A percentile compares a stretch with the other conserved stretches of the same genome.
These are phyloP conservation scores for Sanguinoderma infundibulare DNA, from an alignment of 1,284 basidiomycete species.

Conservation along the genomic window DNA sequence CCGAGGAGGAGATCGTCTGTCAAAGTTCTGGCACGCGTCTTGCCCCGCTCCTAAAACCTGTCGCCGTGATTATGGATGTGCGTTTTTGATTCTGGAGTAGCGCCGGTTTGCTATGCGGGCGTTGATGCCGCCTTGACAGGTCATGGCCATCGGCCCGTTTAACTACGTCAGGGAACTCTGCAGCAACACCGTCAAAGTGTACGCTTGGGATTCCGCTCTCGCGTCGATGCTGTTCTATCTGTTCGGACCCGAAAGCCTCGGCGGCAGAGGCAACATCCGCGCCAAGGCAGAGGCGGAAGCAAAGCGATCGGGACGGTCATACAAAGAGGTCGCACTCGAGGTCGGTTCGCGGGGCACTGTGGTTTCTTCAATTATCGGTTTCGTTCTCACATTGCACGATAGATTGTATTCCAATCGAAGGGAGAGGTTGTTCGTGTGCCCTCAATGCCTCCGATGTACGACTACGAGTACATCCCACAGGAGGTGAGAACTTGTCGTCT, in stretches of 20 bases:
- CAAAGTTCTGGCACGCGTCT: not conserved
- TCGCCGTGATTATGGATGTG: not conserved
- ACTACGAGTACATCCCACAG: constrained; percentile 29
- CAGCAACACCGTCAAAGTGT: constrained; percentile 18
- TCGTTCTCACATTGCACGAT: not conserved
- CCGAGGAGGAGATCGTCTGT: not conserved
- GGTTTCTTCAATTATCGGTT: not conserved
- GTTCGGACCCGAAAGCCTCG: constrained; percentile 19
- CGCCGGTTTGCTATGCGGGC: too few relatives aligned
- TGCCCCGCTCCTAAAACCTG: not conserved
- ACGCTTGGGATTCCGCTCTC: constrained; percentile 17
- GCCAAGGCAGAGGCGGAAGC: too few relatives aligned
- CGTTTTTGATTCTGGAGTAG: too few relatives aligned
- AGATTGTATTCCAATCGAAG: constrained; percentile 12
- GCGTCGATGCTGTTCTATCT: constrained; percentile 14
- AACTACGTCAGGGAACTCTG: too few relatives aligned
- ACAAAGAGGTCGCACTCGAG: too few relatives aligned
- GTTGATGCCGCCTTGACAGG: too few relatives aligned
- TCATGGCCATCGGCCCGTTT: constrained; percentile 15
- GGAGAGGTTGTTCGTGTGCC: constrained; percentile 19
- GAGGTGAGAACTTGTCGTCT: constrained; percentile 17
- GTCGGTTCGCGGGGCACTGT: not conserved
- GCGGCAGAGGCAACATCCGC: too few relatives aligned
- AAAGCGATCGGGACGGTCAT: too few relatives aligned
- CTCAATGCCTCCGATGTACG: constrained; percentile 27